A percentile compares a stretch with the other conserved stretches of the same genome.
These are phyloP conservation scores for Gryganskiella cystojenkinii DNA, from an alignment of 192 early-diverging fungal genomes.

Conservation along the genomic window DNA sequence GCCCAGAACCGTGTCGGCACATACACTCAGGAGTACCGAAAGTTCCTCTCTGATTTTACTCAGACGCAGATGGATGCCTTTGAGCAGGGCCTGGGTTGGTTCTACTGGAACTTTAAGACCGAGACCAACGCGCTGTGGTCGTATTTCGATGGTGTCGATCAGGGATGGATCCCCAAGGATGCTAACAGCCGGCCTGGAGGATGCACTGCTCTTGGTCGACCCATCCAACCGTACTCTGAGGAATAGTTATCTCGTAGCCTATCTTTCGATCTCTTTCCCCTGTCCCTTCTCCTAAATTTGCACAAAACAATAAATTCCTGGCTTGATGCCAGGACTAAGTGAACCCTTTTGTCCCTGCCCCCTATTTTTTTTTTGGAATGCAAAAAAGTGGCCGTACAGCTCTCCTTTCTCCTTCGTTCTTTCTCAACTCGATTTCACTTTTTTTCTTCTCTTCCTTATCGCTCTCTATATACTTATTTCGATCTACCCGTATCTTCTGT, in stretches of 20 bases:
- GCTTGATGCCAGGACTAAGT: too few species aligned
- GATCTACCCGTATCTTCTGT: too few species aligned
- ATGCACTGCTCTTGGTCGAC: constrained; percentile 18
- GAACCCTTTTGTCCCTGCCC: too few species aligned
- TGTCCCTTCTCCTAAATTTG: too few species aligned
- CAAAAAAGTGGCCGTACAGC: too few species aligned
- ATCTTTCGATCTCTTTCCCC: too few species aligned
- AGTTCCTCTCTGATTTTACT: constrained; percentile 63
- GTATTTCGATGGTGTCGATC: constrained; percentile 65
- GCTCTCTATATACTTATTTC: neutral
- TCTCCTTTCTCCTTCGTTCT: too few species aligned
- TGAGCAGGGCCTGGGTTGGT: constrained; percentile 75
- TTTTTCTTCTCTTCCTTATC: too few species aligned
- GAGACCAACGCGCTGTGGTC: constrained; percentile 64
- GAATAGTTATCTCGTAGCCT: too few species aligned
- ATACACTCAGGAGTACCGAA: constrained; percentile 34
- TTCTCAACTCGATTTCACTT: too few species aligned
- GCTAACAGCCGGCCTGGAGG: constrained; percentile 49
- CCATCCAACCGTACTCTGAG: constrained; percentile 1
- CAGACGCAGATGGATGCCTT: constrained; percentile 77
- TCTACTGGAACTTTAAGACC: constrained; percentile 82
- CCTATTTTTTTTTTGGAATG: too few species aligned
- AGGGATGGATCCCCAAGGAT: constrained; percentile 73
- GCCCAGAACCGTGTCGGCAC: constrained; percentile 48
- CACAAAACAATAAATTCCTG: too few species aligned